These are phyloP conservation scores for Trametes maxima DNA, from an alignment of 768 basidiomycete species.

Conservation along the genomic window DNA sequence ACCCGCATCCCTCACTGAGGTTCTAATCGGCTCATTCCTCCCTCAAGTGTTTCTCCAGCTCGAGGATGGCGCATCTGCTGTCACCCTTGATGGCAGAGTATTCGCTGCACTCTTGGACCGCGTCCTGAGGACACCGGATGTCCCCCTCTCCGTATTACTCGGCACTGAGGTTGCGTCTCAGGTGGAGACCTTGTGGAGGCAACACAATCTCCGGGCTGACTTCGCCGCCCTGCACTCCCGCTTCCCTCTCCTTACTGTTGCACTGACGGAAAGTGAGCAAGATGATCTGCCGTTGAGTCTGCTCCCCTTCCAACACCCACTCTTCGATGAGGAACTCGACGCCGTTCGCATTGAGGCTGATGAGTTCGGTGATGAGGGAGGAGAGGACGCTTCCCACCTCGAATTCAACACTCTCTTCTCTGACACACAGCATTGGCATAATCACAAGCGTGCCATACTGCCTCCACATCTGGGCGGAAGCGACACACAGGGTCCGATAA, in stretches of 20 bases:
- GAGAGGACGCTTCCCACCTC: conserved; percentile 28
- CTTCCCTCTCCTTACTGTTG: conserved; percentile 20
- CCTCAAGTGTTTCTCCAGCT: conserved; percentile 40
- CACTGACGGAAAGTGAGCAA: neutral
- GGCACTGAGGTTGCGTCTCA: conserved; percentile 31
- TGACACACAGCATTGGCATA: conserved; percentile 67
- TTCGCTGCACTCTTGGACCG: conserved; percentile 49
- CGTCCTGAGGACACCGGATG: conserved; percentile 30
- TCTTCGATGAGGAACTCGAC: conserved; percentile 46
- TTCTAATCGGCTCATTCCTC: conserved; percentile 44
- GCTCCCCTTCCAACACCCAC: conserved; percentile 41
- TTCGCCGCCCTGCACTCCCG: conserved; percentile 32
- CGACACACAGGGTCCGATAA: conserved; percentile 30
- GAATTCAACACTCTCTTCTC: conserved; percentile 47
- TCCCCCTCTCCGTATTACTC: conserved; percentile 31
- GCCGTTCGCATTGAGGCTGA: conserved; percentile 34
- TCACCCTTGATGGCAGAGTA: conserved; percentile 55
- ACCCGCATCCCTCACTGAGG: conserved; percentile 30
- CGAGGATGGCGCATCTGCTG: conserved; percentile 29
- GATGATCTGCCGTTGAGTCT: conserved; percentile 24
- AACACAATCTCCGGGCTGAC: conserved; percentile 26
- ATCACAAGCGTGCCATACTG: conserved; percentile 46
- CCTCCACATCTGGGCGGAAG: conserved; percentile 58
- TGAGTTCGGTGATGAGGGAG: conserved; percentile 24
- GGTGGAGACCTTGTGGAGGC: conserved; percentile 32